phyloP scores from a whole-genome alignment of 139 green algal genomes.

The Astrephomene gubernaculifera region DNA sequence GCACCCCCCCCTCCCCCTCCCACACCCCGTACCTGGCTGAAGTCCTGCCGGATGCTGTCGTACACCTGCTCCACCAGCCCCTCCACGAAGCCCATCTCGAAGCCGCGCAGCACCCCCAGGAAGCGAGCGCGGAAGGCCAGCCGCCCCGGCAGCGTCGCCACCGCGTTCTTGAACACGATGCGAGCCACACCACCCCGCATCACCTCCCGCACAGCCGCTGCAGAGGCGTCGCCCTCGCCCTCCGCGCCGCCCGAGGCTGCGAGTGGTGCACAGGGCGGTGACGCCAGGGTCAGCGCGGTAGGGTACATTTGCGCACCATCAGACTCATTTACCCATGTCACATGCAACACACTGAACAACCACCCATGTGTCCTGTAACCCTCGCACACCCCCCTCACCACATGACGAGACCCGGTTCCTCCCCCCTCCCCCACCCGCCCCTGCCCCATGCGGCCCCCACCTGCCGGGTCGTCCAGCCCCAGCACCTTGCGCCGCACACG shows the following conservation, averaged over 20 bases:
- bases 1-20: no score
- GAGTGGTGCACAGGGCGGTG: no score
- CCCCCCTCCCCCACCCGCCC: not conserved
- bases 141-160: constrained; percentile 57
- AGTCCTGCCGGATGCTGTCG: constrained; percentile 64
- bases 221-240: constrained; percentile 16
- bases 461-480: constrained; percentile 61
- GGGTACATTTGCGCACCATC: no score
- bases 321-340: no score
- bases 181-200: constrained; percentile 71
- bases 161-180: constrained; percentile 69
- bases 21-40: constrained; percentile 51
- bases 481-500: constrained; percentile 76
- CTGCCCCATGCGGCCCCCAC: not conserved
- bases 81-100: constrained; percentile 67
- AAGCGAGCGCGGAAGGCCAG: constrained; percentile 62
- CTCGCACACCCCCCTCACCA: no score
- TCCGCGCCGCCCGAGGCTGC: not conserved
- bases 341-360: no score
- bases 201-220: constrained; percentile 71
- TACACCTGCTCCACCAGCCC: constrained; percentile 63
- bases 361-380: no score
- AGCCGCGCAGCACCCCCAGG: constrained; percentile 66
- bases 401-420: not conserved
- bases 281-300: no score